phyloP scores from a whole-genome alignment of 768 basidiomycete genomes.

The Tylopilus rubrobrunneus region DNA sequence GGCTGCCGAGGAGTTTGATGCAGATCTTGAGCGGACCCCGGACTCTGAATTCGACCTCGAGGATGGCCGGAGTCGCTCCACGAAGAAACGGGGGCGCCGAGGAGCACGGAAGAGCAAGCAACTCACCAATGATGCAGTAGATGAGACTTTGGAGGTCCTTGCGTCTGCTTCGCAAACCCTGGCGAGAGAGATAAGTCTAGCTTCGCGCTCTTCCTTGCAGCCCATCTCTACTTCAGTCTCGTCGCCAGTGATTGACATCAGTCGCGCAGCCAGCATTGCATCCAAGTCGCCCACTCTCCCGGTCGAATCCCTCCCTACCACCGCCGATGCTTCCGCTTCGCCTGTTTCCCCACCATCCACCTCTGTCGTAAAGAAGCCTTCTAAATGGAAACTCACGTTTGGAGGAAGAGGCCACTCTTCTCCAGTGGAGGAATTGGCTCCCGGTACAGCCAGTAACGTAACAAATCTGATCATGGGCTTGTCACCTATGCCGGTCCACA shows the following conservation, averaged over 20 bases:
- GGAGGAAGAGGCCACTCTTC: conserved; percentile 60
- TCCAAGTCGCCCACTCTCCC: conserved; percentile 42
- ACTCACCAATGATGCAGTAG: conserved; percentile 14
- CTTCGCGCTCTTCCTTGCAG: conserved; percentile 47
- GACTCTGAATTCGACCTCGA: conserved; percentile 32
- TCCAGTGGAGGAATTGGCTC: conserved; percentile 34
- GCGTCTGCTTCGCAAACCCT: conserved; percentile 79
- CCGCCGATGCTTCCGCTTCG: conserved; percentile 19
- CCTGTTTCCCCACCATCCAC: conserved; percentile 24
- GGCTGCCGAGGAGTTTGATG: conserved; percentile 30
- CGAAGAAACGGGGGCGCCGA: conserved; percentile 76
- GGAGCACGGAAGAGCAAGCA: conserved; percentile 77
- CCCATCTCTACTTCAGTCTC: conserved; percentile 15
- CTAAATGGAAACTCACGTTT: conserved; percentile 49
- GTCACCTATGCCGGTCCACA: conserved; percentile 18
- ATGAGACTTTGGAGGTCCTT: conserved; percentile 63
- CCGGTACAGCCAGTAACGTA: conserved; percentile 76
- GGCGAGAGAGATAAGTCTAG: conserved; percentile 78
- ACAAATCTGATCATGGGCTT: conserved; percentile 67
- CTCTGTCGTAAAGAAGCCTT: conserved; percentile 65
- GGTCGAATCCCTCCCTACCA: conserved; percentile 11
- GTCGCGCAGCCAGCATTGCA: conserved; percentile 20
- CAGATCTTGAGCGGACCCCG: conserved; percentile 13
- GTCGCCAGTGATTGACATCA: conserved; percentile 20
- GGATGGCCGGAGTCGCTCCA: conserved; percentile 48